Evolutionary conservation across 2,329 filamentous ascomycete species (phyloP).

Genomic region (Stenocarpella maydis): DNA sequence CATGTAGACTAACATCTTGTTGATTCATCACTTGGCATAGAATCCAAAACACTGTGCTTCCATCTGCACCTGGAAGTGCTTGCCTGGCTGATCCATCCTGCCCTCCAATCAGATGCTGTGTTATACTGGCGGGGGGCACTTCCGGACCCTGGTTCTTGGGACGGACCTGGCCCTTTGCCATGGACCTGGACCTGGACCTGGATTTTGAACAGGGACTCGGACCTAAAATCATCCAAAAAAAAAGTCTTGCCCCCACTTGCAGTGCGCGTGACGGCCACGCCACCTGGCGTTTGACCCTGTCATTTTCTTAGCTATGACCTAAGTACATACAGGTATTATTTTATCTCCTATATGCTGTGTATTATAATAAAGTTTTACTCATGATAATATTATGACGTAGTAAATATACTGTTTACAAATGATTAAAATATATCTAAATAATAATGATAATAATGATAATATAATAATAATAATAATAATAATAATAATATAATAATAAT

Average conservation of each 20-base stretch:
- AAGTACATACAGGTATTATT: background rate
- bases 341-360: no score
- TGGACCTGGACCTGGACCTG: background rate
- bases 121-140: background rate
- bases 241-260: background rate
- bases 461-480: no score
- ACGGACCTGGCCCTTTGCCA: background rate
- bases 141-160: background rate
- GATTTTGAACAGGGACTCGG: no score
- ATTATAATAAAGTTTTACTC: no score
- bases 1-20: background rate
- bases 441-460: no score
- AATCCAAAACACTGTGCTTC: constrained; percentile 8
- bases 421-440: no score
- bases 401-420: no score
- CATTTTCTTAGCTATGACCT: no score
- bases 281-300: background rate
- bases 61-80: background rate
- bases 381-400: no score
- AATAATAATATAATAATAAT: no score
- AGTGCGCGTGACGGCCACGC: constrained; percentile 18
- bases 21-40: background rate
- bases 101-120: background rate
- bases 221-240: background rate
- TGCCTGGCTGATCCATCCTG: constrained; percentile 9